Conservation (phyloP, 192 early-diverging fungal genomes). For the Diversispora eburnea region DNA sequence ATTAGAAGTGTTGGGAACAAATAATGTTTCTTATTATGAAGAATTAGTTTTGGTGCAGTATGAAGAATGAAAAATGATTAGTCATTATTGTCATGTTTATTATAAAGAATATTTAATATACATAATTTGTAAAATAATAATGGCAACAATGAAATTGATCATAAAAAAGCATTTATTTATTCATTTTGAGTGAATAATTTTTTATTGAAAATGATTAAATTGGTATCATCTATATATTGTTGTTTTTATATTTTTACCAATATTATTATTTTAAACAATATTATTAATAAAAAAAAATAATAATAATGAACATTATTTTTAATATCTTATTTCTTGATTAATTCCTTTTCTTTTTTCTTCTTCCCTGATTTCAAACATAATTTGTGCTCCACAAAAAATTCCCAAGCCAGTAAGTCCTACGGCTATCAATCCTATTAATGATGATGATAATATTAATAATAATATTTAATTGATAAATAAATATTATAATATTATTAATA, state of each 20-base stretch:
- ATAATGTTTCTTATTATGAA: slow-evolving; percentile 52
- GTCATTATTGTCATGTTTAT: too few relatives aligned
- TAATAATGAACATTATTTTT: neutral
- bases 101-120: too few relatives aligned
- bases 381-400: slow-evolving; percentile 64
- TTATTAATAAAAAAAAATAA: neutral
- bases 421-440: slow-evolving; percentile 42
- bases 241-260: too few relatives aligned
- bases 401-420: slow-evolving; percentile 46
- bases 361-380: slow-evolving; percentile 82
- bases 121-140: too few relatives aligned
- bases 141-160: too few relatives aligned
- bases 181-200: too few relatives aligned
- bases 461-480: neutral
- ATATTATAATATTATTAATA: neutral
- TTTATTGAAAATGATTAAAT: too few relatives aligned
- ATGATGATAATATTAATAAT: slow-evolving; percentile 24
- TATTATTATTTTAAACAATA: too few relatives aligned
- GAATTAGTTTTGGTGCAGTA: slow-evolving; percentile 62
- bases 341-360: slow-evolving; percentile 59
- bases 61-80: slow-evolving; percentile 34
- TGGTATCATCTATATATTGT: too few relatives aligned
- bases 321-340: slow-evolving; percentile 7
- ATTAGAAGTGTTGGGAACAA: slow-evolving; percentile 15
- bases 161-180: too few relatives aligned